Evolutionary conservation across 768 basidiomycete genomes (phyloP).

Genomic region (Tricholoma bakamatsutake): DNA sequence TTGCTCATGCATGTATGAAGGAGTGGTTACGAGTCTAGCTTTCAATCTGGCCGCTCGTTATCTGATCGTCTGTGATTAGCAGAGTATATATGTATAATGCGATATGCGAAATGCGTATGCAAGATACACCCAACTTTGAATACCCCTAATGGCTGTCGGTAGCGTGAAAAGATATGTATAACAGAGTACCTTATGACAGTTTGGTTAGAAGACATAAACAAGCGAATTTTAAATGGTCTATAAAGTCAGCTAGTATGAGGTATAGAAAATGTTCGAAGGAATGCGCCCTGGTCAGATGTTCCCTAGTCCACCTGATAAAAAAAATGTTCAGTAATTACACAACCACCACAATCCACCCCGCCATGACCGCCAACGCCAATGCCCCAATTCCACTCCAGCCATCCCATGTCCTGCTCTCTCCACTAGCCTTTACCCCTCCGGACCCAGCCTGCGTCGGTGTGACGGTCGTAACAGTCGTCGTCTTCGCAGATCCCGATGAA

Average conservation of each 20-base stretch:
- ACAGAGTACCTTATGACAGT: too few relatives aligned
- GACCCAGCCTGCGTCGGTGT: not conserved
- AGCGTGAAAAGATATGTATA: too few relatives aligned
- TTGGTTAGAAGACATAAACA: too few relatives aligned
- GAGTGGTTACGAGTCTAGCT: too few relatives aligned
- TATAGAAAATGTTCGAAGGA: not conserved
- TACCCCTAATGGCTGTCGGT: too few relatives aligned
- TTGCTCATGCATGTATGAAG: too few relatives aligned
- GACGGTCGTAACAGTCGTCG: not conserved
- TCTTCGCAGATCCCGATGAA: not conserved
- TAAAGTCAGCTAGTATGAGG: not conserved
- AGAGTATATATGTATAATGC: too few relatives aligned
- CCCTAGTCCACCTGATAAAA: not conserved
- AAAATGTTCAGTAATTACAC: not conserved
- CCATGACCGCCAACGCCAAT: not conserved
- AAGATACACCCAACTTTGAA: too few relatives aligned
- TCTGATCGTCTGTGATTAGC: too few relatives aligned
- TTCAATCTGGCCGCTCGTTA: too few relatives aligned
- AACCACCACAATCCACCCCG: not conserved
- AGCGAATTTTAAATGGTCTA: not conserved
- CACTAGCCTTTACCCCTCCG: not conserved
- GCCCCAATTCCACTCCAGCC: not conserved
- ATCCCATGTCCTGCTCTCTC: not conserved
- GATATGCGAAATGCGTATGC: too few relatives aligned
- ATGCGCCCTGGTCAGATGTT: not conserved